phyloP scores from a whole-genome alignment of 805 yeast genomes.

The Candida patagonica region DNA sequence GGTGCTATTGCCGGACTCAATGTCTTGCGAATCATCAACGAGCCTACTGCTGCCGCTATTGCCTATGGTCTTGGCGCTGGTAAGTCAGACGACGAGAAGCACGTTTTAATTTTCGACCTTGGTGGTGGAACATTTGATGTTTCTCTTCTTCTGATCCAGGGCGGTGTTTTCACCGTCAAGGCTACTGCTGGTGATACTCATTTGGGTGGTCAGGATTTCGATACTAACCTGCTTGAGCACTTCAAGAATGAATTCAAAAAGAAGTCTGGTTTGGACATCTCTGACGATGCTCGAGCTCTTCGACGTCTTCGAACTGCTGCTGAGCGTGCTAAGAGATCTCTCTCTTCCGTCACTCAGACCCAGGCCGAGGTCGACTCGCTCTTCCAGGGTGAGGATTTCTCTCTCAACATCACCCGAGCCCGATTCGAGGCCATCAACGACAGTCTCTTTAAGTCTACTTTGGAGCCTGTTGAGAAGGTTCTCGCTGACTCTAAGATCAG shows the following conservation, averaged over 20 bases:
- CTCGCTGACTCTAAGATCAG: conserved; percentile 82
- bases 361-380: conserved; percentile 94
- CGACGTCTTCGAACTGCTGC: conserved; percentile 98
- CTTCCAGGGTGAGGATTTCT: conserved; percentile 92
- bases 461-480: conserved; percentile 92
- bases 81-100: conserved; percentile 71
- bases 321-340: conserved; percentile 98
- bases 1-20: conserved; percentile 80
- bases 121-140: conserved; percentile 99
- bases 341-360: conserved; percentile 93
- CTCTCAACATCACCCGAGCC: conserved; percentile 91
- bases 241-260: conserved; percentile 91
- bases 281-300: conserved; percentile 87
- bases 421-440: conserved; percentile 95
- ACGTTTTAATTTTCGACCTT: conserved; percentile 84
- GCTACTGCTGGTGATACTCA: conserved; percentile 99
- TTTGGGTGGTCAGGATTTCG: conserved; percentile 99
- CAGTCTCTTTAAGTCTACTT: conserved; percentile 83
- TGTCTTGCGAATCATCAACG: conserved; percentile 78
- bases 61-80: conserved; percentile 95
- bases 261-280: conserved; percentile 88
- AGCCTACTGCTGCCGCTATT: conserved; percentile 94
- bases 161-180: conserved; percentile 94
- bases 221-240: conserved; percentile 87
- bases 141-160: conserved; percentile 81